Evolutionary conservation across 1,139 yeast species (phyloP), one percentile per base, ranked within the genome.

Genomic region (Taphrina sp.): DNA sequence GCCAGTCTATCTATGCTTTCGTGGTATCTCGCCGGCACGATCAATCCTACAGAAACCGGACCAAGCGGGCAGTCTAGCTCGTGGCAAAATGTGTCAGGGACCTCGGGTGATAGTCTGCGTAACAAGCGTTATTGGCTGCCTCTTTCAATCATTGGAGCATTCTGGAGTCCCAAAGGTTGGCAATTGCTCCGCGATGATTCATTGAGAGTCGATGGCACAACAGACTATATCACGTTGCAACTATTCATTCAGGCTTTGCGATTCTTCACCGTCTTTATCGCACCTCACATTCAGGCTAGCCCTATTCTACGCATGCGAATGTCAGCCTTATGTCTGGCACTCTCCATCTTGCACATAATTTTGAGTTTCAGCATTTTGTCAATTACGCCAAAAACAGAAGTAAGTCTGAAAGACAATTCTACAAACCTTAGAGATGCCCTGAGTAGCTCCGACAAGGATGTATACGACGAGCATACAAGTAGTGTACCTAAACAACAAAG

Each of bases 1-100:
- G 14, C 59, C 29, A 29, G 43, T 19, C 7, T 59, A 4, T 22
- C 34, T 2, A 26, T 37, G 8, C 23, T 59, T 16, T 2, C 43
- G n/a, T 60, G 56, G 54, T 59, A 35, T 35, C 10, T 36, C 10
- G 31, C 37, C 4, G 62, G 62, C 16, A 35, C 38, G 5, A 7
- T 23, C 19, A 5, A 14, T 12, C 47, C 47, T 10, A 29, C 47
- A 5, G 31, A 26, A 7, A 12, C 31, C 12, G 31, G 10, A 26
- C 31, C 31, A 12, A 7, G 12, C 12, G 12, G 7, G 31, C 7
- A 7, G 31, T 26, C 31, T 12, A n/a, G n/a, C n/a, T n/a, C n/a
- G n/a, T n/a, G n/a, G n/a, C n/a, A n/a, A n/a, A n/a, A n/a, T n/a
- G n/a, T n/a, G n/a, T n/a, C n/a, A n/a, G n/a, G n/a, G n/a, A n/a